phyloP scores from a whole-genome alignment of 139 green algal species.

The Chlorella ohadii region DNA sequence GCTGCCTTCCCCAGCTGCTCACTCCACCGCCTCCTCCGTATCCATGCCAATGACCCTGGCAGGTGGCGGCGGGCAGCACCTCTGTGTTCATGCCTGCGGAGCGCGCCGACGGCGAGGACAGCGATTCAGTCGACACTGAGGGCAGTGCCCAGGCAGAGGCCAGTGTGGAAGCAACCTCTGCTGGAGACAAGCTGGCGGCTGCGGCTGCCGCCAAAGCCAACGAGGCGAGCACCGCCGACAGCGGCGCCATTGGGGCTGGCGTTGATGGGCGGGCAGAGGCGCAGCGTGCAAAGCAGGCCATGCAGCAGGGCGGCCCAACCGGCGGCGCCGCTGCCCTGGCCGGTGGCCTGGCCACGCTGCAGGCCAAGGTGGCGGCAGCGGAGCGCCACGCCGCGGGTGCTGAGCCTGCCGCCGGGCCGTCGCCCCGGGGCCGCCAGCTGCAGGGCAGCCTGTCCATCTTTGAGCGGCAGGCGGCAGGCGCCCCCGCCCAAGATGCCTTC shows the following conservation, averaged over 20 bases:
- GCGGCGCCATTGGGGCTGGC: no score
- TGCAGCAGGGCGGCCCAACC: not conserved
- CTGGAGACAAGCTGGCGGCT: not conserved
- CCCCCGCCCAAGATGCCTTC: not conserved
- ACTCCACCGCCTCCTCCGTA: no score
- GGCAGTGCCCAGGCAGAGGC: not conserved
- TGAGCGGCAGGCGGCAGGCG: not conserved
- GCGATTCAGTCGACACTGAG: not conserved
- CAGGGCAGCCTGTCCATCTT: not conserved
- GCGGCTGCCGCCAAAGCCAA: no score
- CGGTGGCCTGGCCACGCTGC: no score
- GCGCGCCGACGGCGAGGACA: not conserved
- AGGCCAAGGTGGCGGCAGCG: no score
- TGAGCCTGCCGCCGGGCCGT: no score
- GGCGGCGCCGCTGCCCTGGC: no score
- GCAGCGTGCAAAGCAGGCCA: not conserved
- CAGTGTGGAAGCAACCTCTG: not conserved
- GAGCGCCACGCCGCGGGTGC: no score
- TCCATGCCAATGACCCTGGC: not conserved
- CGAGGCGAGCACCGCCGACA: no score
- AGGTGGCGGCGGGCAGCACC: conserved; percentile 3
- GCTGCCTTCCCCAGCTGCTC: no score
- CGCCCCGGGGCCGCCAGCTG: no score
- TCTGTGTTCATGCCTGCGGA: not conserved
- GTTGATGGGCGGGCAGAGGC: not conserved